phyloP scores from a whole-genome alignment of 2,329 filamentous ascomycete genomes.

The Colletotrichum trifolii region DNA sequence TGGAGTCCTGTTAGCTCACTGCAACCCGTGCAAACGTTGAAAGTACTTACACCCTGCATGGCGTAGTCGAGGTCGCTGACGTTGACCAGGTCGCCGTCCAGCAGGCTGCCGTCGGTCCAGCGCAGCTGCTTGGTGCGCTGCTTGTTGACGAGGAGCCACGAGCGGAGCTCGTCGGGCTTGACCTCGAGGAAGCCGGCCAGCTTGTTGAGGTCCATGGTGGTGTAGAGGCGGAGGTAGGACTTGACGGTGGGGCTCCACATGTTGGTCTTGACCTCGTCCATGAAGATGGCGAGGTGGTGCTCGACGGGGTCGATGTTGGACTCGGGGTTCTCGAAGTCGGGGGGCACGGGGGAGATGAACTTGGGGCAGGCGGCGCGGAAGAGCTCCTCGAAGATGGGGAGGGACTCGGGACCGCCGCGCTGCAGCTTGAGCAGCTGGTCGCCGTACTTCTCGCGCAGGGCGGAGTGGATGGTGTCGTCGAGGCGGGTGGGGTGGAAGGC shows the following conservation, averaged over 20 bases:
- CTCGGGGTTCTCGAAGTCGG: constrained; percentile 97
- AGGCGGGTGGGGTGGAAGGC: constrained; percentile 97
- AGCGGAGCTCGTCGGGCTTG: constrained; percentile 93
- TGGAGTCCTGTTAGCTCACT: constrained; percentile 47
- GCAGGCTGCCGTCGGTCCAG: constrained; percentile 87
- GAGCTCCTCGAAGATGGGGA: constrained; percentile 97
- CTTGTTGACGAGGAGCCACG: constrained; percentile 97
- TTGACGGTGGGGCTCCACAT: constrained; percentile 98
- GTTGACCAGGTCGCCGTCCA: constrained; percentile 93
- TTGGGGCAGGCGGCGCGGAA: constrained; percentile 98
- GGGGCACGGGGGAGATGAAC: constrained; percentile 97
- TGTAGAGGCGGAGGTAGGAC: constrained; percentile 98
- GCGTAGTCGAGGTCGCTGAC: constrained; percentile 97
- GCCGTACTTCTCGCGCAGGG: constrained; percentile 98
- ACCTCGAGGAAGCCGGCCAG: constrained; percentile 97
- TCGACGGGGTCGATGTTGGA: constrained; percentile 97
- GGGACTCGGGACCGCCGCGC: constrained; percentile 92
- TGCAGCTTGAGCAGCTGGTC: constrained; percentile 98
- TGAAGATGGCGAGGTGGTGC: constrained; percentile 97
- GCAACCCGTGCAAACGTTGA: background rate
- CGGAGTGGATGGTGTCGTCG: constrained; percentile 98
- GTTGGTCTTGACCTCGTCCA: constrained; percentile 99
- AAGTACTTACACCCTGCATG: constrained; percentile 80
- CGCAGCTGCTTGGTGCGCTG: constrained; percentile 96
- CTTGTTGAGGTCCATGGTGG: constrained; percentile 99